Evolutionary conservation across 768 basidiomycete species (phyloP).

Genomic region (Podaxis sp.): DNA sequence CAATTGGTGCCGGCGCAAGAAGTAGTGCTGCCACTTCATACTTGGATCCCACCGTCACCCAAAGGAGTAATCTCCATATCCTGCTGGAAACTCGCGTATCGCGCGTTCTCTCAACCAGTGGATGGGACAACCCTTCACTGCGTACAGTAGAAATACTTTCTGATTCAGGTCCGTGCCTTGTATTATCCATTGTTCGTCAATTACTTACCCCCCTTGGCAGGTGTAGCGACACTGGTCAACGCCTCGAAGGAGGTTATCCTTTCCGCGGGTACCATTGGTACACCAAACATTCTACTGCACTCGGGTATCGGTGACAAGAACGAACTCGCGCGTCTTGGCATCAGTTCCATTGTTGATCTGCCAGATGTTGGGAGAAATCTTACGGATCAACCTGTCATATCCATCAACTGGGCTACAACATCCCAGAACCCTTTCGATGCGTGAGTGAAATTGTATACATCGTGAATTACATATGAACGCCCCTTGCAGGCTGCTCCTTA

Average conservation of each 20-base stretch:
- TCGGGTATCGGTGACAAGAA: slow-evolving; percentile 33
- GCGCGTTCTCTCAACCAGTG: slow-evolving; percentile 15
- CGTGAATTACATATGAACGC: background rate
- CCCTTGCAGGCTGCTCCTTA: slow-evolving; percentile 18
- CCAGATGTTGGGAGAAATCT: slow-evolving; percentile 39
- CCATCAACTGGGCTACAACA: slow-evolving; percentile 24
- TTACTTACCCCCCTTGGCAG: background rate
- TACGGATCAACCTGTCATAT: slow-evolving; percentile 30
- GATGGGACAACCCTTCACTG: background rate
- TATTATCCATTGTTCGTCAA: background rate
- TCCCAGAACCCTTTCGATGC: slow-evolving; percentile 27
- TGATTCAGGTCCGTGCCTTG: slow-evolving; percentile 7
- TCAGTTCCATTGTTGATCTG: slow-evolving; percentile 26
- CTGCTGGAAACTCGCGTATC: slow-evolving; percentile 27
- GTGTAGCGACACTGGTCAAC: slow-evolving; percentile 9
- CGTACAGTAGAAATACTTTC: slow-evolving; percentile 12
- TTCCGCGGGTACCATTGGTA: slow-evolving; percentile 34
- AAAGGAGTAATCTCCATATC: slow-evolving; percentile 28
- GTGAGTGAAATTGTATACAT: slow-evolving; percentile 5
- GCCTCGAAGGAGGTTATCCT: slow-evolving; percentile 58
- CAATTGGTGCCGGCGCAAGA: slow-evolving; percentile 20
- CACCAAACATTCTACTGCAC: slow-evolving; percentile 34
- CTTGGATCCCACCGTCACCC: slow-evolving; percentile 19
- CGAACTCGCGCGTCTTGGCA: slow-evolving; percentile 23
- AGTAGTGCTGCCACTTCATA: slow-evolving; percentile 27